A percentile compares a stretch with the other conserved stretches of the same genome.
Conservation (phyloP, 805 yeast genomes). For the Metschnikowia amazonensis region DNA sequence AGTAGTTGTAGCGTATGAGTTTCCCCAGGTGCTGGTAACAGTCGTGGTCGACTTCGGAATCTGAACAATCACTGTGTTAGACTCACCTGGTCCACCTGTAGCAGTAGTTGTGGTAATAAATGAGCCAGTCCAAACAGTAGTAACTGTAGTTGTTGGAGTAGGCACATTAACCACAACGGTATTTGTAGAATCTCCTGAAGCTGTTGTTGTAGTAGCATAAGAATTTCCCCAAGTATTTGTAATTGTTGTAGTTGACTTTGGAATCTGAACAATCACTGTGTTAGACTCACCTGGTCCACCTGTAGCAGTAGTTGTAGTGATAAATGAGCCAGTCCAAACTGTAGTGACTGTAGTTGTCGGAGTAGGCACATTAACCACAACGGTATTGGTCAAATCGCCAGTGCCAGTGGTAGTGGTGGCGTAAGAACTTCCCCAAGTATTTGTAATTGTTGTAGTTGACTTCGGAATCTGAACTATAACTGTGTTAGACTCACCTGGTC, state of each 20-base stretch:
- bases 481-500: not conserved
- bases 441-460: not conserved
- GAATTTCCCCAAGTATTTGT: slow-evolving; percentile 16
- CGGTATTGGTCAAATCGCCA: no score
- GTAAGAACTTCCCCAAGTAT: no score
- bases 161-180: slow-evolving; percentile 16
- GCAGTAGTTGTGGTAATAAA: not conserved
- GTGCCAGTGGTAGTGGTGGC: no score
- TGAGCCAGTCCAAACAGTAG: slow-evolving; percentile 14
- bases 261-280: slow-evolving; percentile 15
- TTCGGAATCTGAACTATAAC: not conserved
- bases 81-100: not conserved
- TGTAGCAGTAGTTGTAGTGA: no score
- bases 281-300: not conserved
- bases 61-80: not conserved
- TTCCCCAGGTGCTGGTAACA: not conserved
- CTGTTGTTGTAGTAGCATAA: slow-evolving; percentile 7
- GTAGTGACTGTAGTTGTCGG: no score
- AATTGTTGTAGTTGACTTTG: slow-evolving; percentile 15
- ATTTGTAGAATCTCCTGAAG: not conserved
- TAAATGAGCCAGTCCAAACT: no score
- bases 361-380: no score
- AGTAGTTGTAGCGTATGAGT: not conserved
- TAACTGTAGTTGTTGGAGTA: slow-evolving; percentile 8
- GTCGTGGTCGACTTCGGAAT: not conserved